Evolutionary conservation across 2,329 filamentous ascomycete species (phyloP).

Genomic region (Lecanoromycetidae sp.): DNA sequence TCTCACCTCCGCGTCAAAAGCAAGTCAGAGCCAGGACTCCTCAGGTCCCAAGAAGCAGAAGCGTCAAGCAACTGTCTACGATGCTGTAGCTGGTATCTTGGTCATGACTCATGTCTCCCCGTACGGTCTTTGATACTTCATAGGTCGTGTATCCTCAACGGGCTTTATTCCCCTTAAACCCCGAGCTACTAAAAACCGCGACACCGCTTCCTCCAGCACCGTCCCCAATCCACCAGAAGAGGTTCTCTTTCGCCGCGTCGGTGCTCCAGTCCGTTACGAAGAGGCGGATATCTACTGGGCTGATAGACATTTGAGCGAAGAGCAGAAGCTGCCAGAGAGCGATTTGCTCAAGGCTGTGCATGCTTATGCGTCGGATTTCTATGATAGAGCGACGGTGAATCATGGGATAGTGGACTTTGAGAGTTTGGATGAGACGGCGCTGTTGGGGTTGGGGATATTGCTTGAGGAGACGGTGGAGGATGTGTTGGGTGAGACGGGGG

Average conservation of each 20-base stretch:
- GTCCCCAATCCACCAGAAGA: slow-evolving; percentile 44
- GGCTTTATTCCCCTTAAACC: slow-evolving; percentile 25
- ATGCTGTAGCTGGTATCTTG: slow-evolving; percentile 43
- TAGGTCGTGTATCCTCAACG: slow-evolving; percentile 36
- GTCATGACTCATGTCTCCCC: slow-evolving; percentile 3
- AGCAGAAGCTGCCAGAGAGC: slow-evolving; percentile 38
- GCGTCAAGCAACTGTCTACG: slow-evolving; percentile 40
- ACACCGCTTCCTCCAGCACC: slow-evolving; percentile 26
- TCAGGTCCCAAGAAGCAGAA: background rate
- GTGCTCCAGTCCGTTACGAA: slow-evolving; percentile 39
- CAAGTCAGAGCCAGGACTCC: background rate
- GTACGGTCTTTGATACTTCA: too few relatives aligned
- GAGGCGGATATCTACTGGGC: slow-evolving; percentile 46
- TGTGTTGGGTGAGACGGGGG: slow-evolving; percentile 43
- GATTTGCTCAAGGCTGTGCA: slow-evolving; percentile 47
- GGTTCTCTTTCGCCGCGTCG: slow-evolving; percentile 41
- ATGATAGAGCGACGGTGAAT: slow-evolving; percentile 28
- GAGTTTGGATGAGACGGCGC: slow-evolving; percentile 50
- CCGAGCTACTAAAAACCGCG: slow-evolving; percentile 24
- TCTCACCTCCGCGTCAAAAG: background rate
- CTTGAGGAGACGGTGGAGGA: slow-evolving; percentile 46
- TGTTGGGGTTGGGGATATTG: slow-evolving; percentile 49
- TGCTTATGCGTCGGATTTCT: slow-evolving; percentile 45
- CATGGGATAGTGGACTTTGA: slow-evolving; percentile 32
- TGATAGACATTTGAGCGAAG: slow-evolving; percentile 32